phyloP scores from a whole-genome alignment of 108 stramenopile genomes.

The Pseudonitzschia multistriata region DNA sequence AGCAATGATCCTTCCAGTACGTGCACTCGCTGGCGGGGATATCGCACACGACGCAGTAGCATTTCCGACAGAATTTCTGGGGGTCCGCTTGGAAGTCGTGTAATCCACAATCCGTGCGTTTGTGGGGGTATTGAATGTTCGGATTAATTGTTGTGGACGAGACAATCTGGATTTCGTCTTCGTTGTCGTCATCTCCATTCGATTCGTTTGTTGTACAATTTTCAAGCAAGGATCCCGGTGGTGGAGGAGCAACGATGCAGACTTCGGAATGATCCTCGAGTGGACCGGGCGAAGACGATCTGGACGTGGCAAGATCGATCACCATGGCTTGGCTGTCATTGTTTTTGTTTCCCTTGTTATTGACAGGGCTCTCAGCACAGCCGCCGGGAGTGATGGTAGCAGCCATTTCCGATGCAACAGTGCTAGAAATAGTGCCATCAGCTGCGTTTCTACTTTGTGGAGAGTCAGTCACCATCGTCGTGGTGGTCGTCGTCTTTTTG shows the following conservation, averaged over 20 bases:
- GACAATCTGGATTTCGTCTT: conserved; percentile 44
- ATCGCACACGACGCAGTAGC: conserved; percentile 69
- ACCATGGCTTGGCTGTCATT: neutral
- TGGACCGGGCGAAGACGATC: neutral
- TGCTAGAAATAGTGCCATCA: too few species aligned
- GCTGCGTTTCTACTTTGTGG: too few species aligned
- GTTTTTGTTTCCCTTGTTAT: neutral
- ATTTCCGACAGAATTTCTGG: conserved; percentile 52
- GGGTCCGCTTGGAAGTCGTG: conserved; percentile 26
- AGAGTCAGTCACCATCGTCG: too few species aligned
- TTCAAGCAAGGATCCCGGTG: neutral
- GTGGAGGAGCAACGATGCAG: neutral
- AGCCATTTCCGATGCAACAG: too few species aligned
- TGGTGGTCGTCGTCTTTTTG: neutral
- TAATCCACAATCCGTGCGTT: conserved; percentile 47
- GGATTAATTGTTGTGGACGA: conserved; percentile 51
- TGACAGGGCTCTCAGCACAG: neutral
- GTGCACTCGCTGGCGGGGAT: conserved; percentile 42
- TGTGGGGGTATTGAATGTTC: conserved; percentile 60
- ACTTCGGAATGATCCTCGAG: conserved; percentile 1
- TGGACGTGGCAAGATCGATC: neutral
- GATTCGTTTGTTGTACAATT: neutral
- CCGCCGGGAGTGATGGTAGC: neutral
- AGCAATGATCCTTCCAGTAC: conserved; percentile 45
- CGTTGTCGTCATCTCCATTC: neutral